Evolutionary conservation across 2,329 filamentous ascomycete species (phyloP).

Genomic region (Anisogramma anomala): DNA sequence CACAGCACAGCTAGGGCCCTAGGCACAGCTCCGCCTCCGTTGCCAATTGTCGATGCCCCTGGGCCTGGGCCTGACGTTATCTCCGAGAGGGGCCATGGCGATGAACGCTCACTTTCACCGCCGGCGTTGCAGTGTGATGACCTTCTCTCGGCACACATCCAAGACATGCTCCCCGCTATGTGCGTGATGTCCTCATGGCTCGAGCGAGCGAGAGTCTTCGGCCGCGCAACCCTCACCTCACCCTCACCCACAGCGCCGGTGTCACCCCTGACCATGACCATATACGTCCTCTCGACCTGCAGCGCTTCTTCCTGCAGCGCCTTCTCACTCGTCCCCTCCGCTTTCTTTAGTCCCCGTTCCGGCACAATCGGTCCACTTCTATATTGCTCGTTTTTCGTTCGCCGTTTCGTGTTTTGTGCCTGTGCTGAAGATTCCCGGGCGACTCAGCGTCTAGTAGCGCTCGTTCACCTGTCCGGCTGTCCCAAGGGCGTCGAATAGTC

Average conservation of each 20-base stretch:
- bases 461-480: neutral
- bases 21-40: too few relatives aligned
- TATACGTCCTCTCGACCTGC: neutral
- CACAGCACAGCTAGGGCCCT: too few relatives aligned
- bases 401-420: slow-evolving; percentile 8
- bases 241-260: neutral
- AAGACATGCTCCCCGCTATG: too few relatives aligned
- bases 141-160: too few relatives aligned
- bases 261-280: neutral
- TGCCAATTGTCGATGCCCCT: too few relatives aligned
- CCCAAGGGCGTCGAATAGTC: slow-evolving; percentile 9
- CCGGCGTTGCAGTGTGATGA: too few relatives aligned
- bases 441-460: slow-evolving; percentile 6
- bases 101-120: too few relatives aligned
- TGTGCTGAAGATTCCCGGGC: slow-evolving; percentile 2
- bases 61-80: too few relatives aligned
- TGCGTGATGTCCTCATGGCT: too few relatives aligned
- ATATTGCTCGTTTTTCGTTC: slow-evolving; percentile 5
- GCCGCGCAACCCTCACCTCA: neutral
- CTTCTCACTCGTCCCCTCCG: slow-evolving; percentile 5
- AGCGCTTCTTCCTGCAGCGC: neutral
- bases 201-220: too few relatives aligned
- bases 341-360: too few relatives aligned
- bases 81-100: too few relatives aligned
- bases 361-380: neutral